Conservation (phyloP, 306 rosid genomes). For the Aeschynomene evenia region DNA sequence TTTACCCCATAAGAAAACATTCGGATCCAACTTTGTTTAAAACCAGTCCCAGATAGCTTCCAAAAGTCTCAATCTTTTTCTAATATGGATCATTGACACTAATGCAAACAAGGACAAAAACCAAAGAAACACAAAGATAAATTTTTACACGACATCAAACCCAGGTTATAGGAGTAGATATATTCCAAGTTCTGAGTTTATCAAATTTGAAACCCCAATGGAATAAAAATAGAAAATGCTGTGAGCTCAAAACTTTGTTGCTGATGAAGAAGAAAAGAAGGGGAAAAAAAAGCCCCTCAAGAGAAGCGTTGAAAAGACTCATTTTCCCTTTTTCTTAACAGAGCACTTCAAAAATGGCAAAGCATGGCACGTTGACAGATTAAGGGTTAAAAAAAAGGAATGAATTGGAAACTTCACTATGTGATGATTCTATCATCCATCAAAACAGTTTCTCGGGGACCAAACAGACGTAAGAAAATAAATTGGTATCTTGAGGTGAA, state of each 20-base stretch:
- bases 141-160: slow-evolving; percentile 27
- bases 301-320: slow-evolving; percentile 17
- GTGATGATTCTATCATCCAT: slow-evolving; percentile 25
- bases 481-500: slow-evolving; percentile 24
- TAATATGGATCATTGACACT: slow-evolving; percentile 18
- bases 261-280: neutral
- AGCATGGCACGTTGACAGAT: slow-evolving; percentile 6
- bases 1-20: slow-evolving; percentile 15
- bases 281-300: slow-evolving; percentile 16
- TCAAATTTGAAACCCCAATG: slow-evolving; percentile 16
- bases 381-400: neutral
- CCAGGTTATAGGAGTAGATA: slow-evolving; percentile 33
- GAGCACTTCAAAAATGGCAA: neutral
- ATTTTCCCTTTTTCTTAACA: neutral
- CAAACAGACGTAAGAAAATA: slow-evolving; percentile 30
- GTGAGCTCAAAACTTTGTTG: slow-evolving; percentile 14
- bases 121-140: slow-evolving; percentile 3
- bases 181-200: slow-evolving; percentile 11
- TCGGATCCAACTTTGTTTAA: slow-evolving; percentile 27
- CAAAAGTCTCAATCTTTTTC: slow-evolving; percentile 26
- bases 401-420: slow-evolving; percentile 7
- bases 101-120: neutral
- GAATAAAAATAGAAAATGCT: neutral
- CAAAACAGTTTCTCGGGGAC: slow-evolving; percentile 39
- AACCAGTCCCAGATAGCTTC: slow-evolving; percentile 17